phyloP scores from a whole-genome alignment of 164 flowering plant species.

The Dillenia turbinata region DNA sequence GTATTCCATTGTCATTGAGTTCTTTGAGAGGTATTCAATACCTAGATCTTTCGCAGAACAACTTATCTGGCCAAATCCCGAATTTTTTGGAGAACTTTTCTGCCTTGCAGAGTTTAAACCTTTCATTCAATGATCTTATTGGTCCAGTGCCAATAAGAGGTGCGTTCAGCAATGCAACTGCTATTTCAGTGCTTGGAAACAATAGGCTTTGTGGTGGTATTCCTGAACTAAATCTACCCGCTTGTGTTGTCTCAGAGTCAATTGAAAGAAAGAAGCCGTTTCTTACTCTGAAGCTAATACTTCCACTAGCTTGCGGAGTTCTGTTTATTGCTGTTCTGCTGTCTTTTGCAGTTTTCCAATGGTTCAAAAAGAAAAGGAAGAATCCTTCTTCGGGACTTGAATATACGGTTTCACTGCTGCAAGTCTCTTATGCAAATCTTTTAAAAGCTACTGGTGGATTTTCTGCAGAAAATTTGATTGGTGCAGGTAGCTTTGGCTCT shows the following conservation, averaged over 20 bases:
- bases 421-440: background rate
- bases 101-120: background rate
- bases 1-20: slow-evolving; percentile 4
- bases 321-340: background rate
- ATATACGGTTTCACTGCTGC: too few species aligned
- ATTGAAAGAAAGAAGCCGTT: too few species aligned
- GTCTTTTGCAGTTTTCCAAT: background rate
- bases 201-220: slow-evolving; percentile 7
- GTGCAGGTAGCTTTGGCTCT: slow-evolving; percentile 1
- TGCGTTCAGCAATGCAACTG: background rate
- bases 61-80: slow-evolving; percentile 15
- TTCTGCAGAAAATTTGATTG: slow-evolving; percentile 1
- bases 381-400: background rate
- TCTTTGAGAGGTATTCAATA: slow-evolving; percentile 1
- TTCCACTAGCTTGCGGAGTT: background rate
- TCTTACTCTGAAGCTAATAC: too few species aligned
- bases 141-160: background rate
- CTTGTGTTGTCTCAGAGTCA: background rate
- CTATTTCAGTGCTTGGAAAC: slow-evolving; percentile 1
- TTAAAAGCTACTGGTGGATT: slow-evolving; percentile 2
- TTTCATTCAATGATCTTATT: slow-evolving; percentile 1
- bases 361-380: background rate
- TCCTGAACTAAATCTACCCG: background rate
- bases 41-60: slow-evolving; percentile 19
- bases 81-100: background rate